Evolutionary conservation across 129 eudicot genomes (phyloP), one percentile per base, ranked within the genome.

Genomic region (Silybum marianum): DNA sequence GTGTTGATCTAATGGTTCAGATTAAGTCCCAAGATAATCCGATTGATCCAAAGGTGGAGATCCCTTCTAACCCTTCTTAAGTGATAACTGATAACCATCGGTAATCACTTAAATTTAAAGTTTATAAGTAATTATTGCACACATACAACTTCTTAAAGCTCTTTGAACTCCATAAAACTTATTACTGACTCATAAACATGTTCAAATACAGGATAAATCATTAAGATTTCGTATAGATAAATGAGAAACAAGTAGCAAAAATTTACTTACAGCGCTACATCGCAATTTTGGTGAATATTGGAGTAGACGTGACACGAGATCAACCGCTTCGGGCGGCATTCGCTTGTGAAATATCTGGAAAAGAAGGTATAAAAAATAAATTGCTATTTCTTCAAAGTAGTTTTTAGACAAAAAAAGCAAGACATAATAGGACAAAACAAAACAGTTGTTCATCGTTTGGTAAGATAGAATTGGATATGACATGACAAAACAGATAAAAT

Each of bases 251-350:
- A 73, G 82, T 19, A 28, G 21, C 9, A 60, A 75, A 63, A n/a
- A 72, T 71, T 73, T 26, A 85, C 99, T 89, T 90, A 96, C 98
- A 30, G 97, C 98, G 23, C 89, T 85, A 72, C 90, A 93, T 25
- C 97, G 96, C 48, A 96, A 81, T 69, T 85, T 91, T 34, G 98
- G 98, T 67, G 98, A 95, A 80, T 95, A 95, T 79, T 95, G 99
- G 67, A 95, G 98, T 78, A 95, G 68, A 78, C 99, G 90, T 62
- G 98, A 95, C 9, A 88, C 95, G 40, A 95, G 95, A 85, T 95
- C 99, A 72, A 95, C 91, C 19, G 97, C 98, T 85, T 95, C 99
- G 30, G 93, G 82, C 42, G 99, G 98, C 95, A 93, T 89, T 73
- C 95, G 88, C 90, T 88, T 95, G 78, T 92, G 90, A 88, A 92